Percentiles rank a stretch among this genome's conserved stretches.
Conservation (phyloP, 768 basidiomycete species). For the Boletus rubroflammeus region DNA sequence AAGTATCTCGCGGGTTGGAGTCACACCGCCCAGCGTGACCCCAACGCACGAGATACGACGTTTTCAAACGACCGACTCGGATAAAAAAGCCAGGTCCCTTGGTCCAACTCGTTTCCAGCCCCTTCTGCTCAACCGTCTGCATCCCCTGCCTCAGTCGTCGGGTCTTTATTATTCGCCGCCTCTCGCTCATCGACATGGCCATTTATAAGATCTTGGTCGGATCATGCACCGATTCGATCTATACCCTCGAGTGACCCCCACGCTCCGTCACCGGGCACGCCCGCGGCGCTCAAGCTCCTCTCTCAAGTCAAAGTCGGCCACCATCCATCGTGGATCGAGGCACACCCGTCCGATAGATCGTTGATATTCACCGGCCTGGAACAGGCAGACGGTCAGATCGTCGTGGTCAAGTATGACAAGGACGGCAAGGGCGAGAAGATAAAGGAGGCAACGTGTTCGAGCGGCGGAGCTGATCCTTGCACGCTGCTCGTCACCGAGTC, state of each 20-base stretch:
- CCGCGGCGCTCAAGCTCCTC: conserved; percentile 47
- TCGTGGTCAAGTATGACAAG: conserved; percentile 56
- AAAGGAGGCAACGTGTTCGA: conserved; percentile 38
- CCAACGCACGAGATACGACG: background rate
- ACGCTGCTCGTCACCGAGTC: conserved; percentile 54
- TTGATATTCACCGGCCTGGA: conserved; percentile 67
- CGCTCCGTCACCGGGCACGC: conserved; percentile 46
- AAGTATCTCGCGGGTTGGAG: too few species aligned
- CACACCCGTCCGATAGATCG: conserved; percentile 51
- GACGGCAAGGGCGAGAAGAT: conserved; percentile 45
- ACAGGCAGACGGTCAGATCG: conserved; percentile 59
- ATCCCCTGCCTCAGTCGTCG: too few species aligned
- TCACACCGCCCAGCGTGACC: too few species aligned
- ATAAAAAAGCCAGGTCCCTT: background rate
- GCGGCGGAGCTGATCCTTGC: conserved; percentile 63
- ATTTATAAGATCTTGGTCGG: conserved; percentile 49
- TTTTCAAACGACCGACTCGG: background rate
- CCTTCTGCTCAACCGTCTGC: background rate
- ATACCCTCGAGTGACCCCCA: conserved; percentile 52
- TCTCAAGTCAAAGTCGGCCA: conserved; percentile 50
- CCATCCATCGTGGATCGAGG: conserved; percentile 76
- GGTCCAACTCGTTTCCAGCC: background rate
- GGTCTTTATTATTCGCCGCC: background rate
- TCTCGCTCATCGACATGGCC: conserved; percentile 12
- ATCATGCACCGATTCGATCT: conserved; percentile 63